phyloP scores from a whole-genome alignment of 306 rosid species.

The Quercus ilex region DNA sequence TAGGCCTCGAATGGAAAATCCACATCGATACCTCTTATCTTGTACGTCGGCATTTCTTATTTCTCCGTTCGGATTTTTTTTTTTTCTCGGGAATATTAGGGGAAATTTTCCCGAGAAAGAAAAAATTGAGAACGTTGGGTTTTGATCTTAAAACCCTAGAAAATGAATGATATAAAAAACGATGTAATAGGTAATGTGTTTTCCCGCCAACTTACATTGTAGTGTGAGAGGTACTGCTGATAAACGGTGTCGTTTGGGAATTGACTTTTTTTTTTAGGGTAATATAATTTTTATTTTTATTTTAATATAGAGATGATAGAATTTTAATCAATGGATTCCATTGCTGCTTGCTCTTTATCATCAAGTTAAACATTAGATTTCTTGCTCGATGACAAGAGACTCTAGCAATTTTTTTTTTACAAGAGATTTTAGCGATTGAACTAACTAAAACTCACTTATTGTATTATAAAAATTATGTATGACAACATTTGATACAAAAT shows the following conservation, averaged over 20 bases:
- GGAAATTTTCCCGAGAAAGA: not conserved
- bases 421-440: no score
- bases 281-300: no score
- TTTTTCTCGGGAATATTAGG: not conserved
- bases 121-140: not conserved
- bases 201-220: conserved; percentile 50
- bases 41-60: conserved; percentile 72
- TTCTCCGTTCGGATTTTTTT: not conserved
- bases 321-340: no score
- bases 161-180: not conserved
- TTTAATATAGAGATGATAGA: no score
- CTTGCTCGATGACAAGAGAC: no score
- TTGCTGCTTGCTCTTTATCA: fast-evolving
- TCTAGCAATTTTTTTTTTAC: no score
- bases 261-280: no score
- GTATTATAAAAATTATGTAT: no score
- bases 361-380: no score
- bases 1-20: conserved; percentile 89
- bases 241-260: not conserved
- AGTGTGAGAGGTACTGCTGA: not conserved
- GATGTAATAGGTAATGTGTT: not conserved
- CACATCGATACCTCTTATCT: conserved; percentile 68
- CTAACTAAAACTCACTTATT: no score
- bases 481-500: no score
- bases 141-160: conserved; percentile 42